Percentiles rank a stretch among this genome's conserved stretches.
These are phyloP conservation scores for Suhomyces ambrosiae DNA, from an alignment of 1,139 yeast species.

Conservation along the genomic window DNA sequence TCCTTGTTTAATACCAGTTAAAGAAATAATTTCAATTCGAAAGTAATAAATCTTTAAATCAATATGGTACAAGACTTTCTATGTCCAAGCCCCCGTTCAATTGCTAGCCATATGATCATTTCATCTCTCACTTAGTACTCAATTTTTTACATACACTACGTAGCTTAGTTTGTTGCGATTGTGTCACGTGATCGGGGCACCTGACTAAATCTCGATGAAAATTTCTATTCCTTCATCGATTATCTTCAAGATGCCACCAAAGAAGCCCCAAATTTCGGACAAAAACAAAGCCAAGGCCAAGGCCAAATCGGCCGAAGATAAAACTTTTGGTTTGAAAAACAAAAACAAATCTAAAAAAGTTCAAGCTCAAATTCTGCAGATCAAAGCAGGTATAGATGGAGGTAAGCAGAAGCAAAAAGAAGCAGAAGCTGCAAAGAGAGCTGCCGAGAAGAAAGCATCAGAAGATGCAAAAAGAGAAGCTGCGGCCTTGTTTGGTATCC, in stretches of 20 bases:
- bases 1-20: too few relatives aligned
- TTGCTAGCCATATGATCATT: too few relatives aligned
- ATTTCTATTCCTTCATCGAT: not conserved
- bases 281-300: conserved; percentile 70
- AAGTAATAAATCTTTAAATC: too few relatives aligned
- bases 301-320: conserved; percentile 74
- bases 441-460: conserved; percentile 88
- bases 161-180: too few relatives aligned
- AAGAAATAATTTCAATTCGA: too few relatives aligned
- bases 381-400: conserved; percentile 63
- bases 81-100: too few relatives aligned
- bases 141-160: too few relatives aligned
- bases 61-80: too few relatives aligned
- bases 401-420: conserved; percentile 69
- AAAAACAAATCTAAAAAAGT: conserved; percentile 93
- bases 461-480: conserved; percentile 90
- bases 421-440: conserved; percentile 70
- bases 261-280: conserved; percentile 59
- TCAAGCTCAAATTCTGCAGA: conserved; percentile 81
- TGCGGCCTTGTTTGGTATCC: conserved; percentile 71
- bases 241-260: conserved; percentile 52
- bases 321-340: conserved; percentile 92
- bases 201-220: too few relatives aligned
- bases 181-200: too few relatives aligned
- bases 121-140: too few relatives aligned